Conservation (phyloP, 192 early-diverging fungal genomes). For the Mortierella hygrophila region DNA sequence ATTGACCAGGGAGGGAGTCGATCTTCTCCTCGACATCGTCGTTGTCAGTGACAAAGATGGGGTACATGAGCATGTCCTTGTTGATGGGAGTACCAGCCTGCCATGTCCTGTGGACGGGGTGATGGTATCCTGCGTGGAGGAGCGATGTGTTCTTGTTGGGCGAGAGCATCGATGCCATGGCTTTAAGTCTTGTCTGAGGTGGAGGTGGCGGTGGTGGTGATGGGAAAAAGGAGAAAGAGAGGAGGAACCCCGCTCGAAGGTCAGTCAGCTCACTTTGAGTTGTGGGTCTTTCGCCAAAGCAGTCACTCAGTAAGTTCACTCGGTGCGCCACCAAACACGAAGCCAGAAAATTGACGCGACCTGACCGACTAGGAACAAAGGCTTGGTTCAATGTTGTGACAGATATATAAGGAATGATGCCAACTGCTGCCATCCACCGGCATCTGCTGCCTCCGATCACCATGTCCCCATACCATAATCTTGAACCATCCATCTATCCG, state of each 20-base stretch:
- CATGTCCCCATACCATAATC: background rate
- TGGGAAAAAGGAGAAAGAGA: background rate
- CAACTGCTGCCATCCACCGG: background rate
- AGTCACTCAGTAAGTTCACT: no score
- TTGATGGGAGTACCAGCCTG: conserved; percentile 79
- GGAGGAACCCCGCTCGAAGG: no score
- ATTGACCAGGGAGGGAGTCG: conserved; percentile 87
- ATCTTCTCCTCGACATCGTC: conserved; percentile 82
- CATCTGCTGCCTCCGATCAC: no score
- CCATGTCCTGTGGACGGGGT: conserved; percentile 85
- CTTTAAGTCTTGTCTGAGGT: background rate
- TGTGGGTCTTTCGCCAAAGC: no score
- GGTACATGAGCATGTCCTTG: conserved; percentile 88
- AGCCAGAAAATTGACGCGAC: no score
- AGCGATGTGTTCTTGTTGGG: conserved; percentile 69
- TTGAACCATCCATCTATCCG: background rate
- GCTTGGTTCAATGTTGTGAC: no score
- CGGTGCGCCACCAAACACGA: no score
- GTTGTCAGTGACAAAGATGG: conserved; percentile 93
- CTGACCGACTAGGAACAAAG: no score
- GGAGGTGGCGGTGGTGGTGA: background rate
- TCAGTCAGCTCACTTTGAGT: no score
- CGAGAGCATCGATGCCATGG: conserved; percentile 35
- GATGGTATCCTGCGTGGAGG: conserved; percentile 91
- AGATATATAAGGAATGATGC: no score